Percentiles rank a stretch among this genome's conserved stretches.
phyloP scores from a whole-genome alignment of 257 asterid genomes.

The Lycium barbarum region DNA sequence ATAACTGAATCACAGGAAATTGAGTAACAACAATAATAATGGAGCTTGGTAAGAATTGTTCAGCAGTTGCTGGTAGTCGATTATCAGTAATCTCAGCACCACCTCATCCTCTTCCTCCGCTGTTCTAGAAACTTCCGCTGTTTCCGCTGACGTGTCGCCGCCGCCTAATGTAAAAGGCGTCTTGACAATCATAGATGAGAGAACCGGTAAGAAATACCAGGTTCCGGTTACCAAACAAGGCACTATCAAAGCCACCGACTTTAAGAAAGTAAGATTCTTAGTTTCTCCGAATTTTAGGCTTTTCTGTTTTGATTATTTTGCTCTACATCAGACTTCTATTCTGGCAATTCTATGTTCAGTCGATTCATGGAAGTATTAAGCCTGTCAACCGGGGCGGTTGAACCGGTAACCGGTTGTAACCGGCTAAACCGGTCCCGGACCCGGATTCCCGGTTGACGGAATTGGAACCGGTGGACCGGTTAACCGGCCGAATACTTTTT shows the following conservation, averaged over 20 bases:
- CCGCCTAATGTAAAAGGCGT: conserved; percentile 70
- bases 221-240: conserved; percentile 87
- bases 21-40: conserved; percentile 2
- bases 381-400: too few species aligned
- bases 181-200: conserved; percentile 71
- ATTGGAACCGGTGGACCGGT: too few species aligned
- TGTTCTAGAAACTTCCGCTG: conserved; percentile 51
- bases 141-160: conserved; percentile 57
- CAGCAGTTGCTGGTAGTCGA: conserved; percentile 74
- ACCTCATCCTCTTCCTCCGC: conserved; percentile 29
- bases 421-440: too few species aligned
- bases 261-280: conserved; percentile 63
- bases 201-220: conserved; percentile 82
- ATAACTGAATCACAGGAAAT: background rate
- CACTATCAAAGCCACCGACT: conserved; percentile 84
- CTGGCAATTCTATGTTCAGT: too few species aligned
- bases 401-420: too few species aligned
- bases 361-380: too few species aligned
- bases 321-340: too few species aligned
- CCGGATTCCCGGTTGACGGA: too few species aligned
- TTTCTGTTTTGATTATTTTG: background rate
- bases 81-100: conserved; percentile 72
- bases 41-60: conserved; percentile 51
- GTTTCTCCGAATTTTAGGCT: background rate
- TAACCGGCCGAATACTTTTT: too few species aligned